Conservation (phyloP, 2,329 filamentous ascomycete species). For the Monosporascus sp. region DNA sequence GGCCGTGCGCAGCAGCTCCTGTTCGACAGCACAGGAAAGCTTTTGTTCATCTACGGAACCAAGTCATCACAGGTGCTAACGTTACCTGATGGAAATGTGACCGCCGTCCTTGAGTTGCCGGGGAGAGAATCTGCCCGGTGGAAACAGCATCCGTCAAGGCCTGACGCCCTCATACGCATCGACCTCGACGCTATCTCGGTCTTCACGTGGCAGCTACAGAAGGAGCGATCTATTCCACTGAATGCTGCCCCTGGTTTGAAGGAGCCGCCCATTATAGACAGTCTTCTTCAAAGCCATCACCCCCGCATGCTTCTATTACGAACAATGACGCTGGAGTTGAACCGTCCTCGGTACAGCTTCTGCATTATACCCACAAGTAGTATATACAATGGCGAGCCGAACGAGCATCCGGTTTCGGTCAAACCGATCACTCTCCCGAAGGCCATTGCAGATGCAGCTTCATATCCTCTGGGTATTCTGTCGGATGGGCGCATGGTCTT, state of each 20-base stretch:
- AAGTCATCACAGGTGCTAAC: constrained; percentile 4
- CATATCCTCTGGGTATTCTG: constrained; percentile 13
- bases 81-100: constrained; percentile 2
- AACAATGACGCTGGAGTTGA: constrained; percentile 10
- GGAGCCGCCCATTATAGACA: not conserved
- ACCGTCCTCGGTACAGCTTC: not conserved
- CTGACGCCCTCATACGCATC: not conserved
- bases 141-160: constrained; percentile 2
- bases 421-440: not conserved
- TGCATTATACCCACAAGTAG: not conserved
- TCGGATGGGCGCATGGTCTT: constrained; percentile 13
- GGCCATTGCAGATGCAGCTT: not conserved
- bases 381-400: not conserved
- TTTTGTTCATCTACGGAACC: constrained; percentile 2
- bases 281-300: not conserved
- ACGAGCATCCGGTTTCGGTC: not conserved
- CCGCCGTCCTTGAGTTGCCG: not conserved
- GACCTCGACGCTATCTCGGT: not conserved
- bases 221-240: not conserved
- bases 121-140: not conserved
- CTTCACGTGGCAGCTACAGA: constrained; percentile 4
- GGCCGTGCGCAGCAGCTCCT: constrained; percentile 4
- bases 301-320: constrained; percentile 1
- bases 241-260: not conserved
- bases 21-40: constrained; percentile 1